A percentile compares a stretch with the other conserved stretches of the same genome.
These are phyloP conservation scores for Xylaria sp. DNA, from an alignment of 2,329 filamentous ascomycete genomes.

Conservation along the genomic window DNA sequence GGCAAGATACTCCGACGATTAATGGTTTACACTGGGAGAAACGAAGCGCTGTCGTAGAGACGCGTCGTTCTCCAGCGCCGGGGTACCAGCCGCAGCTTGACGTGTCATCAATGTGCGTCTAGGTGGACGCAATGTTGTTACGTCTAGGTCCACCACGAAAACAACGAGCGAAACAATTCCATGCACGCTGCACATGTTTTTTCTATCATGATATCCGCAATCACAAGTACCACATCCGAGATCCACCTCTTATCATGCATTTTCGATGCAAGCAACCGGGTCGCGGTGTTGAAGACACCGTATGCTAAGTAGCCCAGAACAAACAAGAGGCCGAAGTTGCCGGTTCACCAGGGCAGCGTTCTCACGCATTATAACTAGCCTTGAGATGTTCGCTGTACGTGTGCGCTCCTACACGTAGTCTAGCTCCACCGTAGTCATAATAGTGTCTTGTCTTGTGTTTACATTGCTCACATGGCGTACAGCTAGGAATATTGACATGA, in stretches of 20 bases:
- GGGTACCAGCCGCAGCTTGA: background rate
- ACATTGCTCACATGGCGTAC: slow-evolving; percentile 5
- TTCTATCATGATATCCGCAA: slow-evolving; percentile 5
- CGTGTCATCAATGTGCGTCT: background rate
- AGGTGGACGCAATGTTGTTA: background rate
- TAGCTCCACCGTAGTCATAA: background rate
- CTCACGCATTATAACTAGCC: background rate
- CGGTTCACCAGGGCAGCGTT: background rate
- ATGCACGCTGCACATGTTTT: slow-evolving; percentile 19
- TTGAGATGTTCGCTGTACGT: background rate
- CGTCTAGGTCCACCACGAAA: background rate
- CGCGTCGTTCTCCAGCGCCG: background rate
- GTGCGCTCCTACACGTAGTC: slow-evolving; percentile 2
- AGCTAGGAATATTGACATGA: background rate
- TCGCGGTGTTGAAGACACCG: background rate
- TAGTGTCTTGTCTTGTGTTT: background rate
- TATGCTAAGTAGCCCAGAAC: background rate
- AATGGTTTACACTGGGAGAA: background rate
- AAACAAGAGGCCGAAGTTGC: background rate
- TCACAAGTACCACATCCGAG: background rate
- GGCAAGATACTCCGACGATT: background rate
- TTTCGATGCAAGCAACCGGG: slow-evolving; percentile 5
- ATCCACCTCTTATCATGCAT: slow-evolving; percentile 3
- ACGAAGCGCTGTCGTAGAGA: background rate
- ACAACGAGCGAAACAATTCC: slow-evolving; percentile 18